These are phyloP conservation scores for Kodamaea plutei DNA, from an alignment of 1,139 yeast genomes.

Conservation along the genomic window DNA sequence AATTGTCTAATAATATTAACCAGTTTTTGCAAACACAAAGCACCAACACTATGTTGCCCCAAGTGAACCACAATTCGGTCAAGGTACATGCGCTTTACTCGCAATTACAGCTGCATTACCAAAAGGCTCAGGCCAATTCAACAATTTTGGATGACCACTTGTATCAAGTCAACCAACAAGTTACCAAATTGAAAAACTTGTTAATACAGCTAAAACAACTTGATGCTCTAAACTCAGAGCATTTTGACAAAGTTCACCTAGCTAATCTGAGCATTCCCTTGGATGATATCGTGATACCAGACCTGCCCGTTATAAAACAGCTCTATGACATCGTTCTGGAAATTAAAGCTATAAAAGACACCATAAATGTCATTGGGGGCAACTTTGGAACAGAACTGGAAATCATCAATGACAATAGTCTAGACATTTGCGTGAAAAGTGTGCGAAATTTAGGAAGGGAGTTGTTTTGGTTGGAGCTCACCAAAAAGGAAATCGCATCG, in stretches of 20 bases:
- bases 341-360: slow-evolving; percentile 67
- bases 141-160: slow-evolving; percentile 30
- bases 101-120: slow-evolving; percentile 35
- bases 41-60: slow-evolving; percentile 8
- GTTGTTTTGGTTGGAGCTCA: slow-evolving; percentile 54
- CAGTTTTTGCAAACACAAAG: slow-evolving; percentile 13
- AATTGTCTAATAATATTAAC: slow-evolving; percentile 23
- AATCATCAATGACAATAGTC: slow-evolving; percentile 29
- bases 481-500: slow-evolving; percentile 29
- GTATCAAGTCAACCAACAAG: slow-evolving; percentile 30
- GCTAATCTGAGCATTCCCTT: slow-evolving; percentile 17
- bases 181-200: slow-evolving; percentile 22
- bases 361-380: slow-evolving; percentile 54
- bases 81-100: slow-evolving; percentile 29
- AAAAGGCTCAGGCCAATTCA: slow-evolving; percentile 37
- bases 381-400: slow-evolving; percentile 37
- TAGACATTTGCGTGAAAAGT: slow-evolving; percentile 54
- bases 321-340: slow-evolving; percentile 65
- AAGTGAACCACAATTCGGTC: slow-evolving; percentile 11
- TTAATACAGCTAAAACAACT: slow-evolving; percentile 23
- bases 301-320: slow-evolving; percentile 39
- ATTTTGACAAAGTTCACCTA: slow-evolving; percentile 18
- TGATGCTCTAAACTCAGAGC: slow-evolving; percentile 22
- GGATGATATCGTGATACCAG: slow-evolving; percentile 39
- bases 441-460: slow-evolving; percentile 71